These are phyloP conservation scores for Aphanomyces cochlioides DNA, from an alignment of 352 stramenopile species.

Conservation along the genomic window DNA sequence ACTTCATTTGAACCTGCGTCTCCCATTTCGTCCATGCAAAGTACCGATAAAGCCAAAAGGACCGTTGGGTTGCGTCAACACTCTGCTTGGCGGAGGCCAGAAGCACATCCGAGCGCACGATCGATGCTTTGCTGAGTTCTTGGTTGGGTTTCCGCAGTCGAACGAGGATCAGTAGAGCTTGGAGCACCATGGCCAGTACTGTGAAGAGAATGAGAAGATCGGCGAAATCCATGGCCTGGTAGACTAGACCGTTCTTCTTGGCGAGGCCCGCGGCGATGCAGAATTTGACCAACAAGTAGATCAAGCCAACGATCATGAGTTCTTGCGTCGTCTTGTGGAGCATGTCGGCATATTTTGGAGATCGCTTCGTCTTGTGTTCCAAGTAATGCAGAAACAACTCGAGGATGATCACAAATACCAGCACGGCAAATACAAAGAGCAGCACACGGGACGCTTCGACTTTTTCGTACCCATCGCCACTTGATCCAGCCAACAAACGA, in stretches of 20 bases:
- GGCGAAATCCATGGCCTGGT: constrained; percentile 52
- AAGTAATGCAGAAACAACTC: constrained; percentile 18
- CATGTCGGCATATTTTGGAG: constrained; percentile 30
- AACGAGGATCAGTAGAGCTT: constrained; percentile 49
- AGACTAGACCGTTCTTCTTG: constrained; percentile 35
- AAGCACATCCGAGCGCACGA: constrained; percentile 47
- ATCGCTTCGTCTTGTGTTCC: constrained; percentile 21
- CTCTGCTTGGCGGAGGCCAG: constrained; percentile 31
- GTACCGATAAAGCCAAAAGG: constrained; percentile 18
- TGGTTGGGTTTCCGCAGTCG: constrained; percentile 42
- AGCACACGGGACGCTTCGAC: constrained; percentile 16
- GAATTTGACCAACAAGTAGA: constrained; percentile 55
- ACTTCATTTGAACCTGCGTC: constrained; percentile 37
- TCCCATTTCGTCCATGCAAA: constrained; percentile 22
- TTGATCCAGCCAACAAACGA: not conserved
- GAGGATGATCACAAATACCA: constrained; percentile 30
- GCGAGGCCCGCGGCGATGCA: constrained; percentile 41
- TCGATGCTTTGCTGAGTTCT: constrained; percentile 39
- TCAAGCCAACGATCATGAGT: constrained; percentile 55
- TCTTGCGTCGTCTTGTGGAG: constrained; percentile 36
- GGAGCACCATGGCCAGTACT: constrained; percentile 49
- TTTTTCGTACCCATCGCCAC: constrained; percentile 1
- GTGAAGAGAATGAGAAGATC: constrained; percentile 58
- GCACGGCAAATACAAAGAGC: constrained; percentile 17
- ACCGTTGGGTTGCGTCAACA: constrained; percentile 20